Base-by-base conservation (phyloP, 805 yeast species). In the Kluyveromyces dobzhanskii region DNA sequence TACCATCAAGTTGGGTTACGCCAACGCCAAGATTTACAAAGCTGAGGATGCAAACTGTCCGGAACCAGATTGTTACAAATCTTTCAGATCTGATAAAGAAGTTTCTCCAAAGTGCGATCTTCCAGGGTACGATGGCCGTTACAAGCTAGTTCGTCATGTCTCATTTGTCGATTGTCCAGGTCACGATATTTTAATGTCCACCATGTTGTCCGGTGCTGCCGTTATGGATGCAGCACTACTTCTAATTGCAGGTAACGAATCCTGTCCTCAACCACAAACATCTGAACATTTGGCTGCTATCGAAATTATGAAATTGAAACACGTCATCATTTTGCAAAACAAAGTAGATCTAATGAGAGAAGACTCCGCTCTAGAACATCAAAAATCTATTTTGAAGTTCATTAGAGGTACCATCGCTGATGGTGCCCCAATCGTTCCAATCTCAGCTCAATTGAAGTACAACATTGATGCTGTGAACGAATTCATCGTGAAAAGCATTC, bases 161-260 rank as follows among this genome's bases (percentile, higher is more conserved):
- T 86, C 96, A 9, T 94, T 94, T 57, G 98, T 94, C 45, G 99
- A 92, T 73, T 94, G 98, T 73, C 99, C 99, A 44, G 99, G 99
- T 65, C 99, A 92, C 84, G 99, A 92, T 73, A 94, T 92, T 71
- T 80, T 92, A 65, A 92, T 92, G 99, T 87, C 97, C 75, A 92
- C 99, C 50, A 92, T 92, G 99, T 80, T 92, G 77, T 88, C 97
- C 34, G 99, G 99, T 62, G 99, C 99, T 27, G 99, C 99, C 13
- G 99, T 92, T 49, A 92, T 92, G 99, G 99, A 92, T 67, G 99
- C 99, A 41, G 99, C 99, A 2, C 71, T 92, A 45, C 71, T 92
- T 59, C 75, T 92, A 49, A 81, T 92, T 61, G 99, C 98, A 21
- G 98, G 97, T 67, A 92, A 92, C 64, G 99, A 92, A 74, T 78